Evolutionary conservation across 345 rosid genomes (phyloP).

Genomic region (Bruguiera gymnorhiza): DNA sequence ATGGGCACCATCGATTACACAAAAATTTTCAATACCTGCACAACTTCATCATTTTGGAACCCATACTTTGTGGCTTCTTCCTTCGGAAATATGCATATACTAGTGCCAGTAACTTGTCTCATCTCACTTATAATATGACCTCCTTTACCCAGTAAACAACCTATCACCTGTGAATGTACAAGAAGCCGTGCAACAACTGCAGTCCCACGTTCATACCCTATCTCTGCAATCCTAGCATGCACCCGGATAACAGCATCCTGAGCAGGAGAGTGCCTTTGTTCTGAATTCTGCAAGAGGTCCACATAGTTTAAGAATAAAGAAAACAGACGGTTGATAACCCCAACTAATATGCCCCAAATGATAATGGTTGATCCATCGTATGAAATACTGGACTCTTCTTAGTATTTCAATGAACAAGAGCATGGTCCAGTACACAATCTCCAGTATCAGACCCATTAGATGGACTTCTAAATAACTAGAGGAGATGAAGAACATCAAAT

Average conservation of each 20-base stretch:
- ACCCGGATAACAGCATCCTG: conserved; percentile 76
- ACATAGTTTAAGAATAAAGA: background rate
- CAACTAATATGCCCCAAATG: background rate
- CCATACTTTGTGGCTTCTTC: conserved; percentile 59
- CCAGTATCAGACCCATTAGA: too few species aligned
- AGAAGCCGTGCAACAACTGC: conserved; percentile 72
- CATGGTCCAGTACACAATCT: too few species aligned
- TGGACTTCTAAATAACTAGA: too few species aligned
- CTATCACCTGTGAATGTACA: conserved; percentile 58
- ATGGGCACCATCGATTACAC: background rate
- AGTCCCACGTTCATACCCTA: conserved; percentile 65
- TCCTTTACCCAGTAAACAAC: conserved; percentile 67
- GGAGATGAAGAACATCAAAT: too few species aligned
- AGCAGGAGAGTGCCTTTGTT: conserved; percentile 63
- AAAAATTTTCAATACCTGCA: conserved; percentile 51
- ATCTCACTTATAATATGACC: conserved; percentile 65
- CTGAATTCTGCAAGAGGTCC: conserved; percentile 50
- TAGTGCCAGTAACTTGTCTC: conserved; percentile 72
- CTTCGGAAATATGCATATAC: conserved; percentile 57
- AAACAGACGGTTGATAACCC: conserved; percentile 1
- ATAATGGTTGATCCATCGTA: too few species aligned
- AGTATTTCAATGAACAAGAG: too few species aligned
- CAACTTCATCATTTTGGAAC: conserved; percentile 58
- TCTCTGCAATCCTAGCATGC: conserved; percentile 62
- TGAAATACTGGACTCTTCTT: too few species aligned